phyloP scores from a whole-genome alignment of 305 asterid genomes.

The Solanum hybrid region DNA sequence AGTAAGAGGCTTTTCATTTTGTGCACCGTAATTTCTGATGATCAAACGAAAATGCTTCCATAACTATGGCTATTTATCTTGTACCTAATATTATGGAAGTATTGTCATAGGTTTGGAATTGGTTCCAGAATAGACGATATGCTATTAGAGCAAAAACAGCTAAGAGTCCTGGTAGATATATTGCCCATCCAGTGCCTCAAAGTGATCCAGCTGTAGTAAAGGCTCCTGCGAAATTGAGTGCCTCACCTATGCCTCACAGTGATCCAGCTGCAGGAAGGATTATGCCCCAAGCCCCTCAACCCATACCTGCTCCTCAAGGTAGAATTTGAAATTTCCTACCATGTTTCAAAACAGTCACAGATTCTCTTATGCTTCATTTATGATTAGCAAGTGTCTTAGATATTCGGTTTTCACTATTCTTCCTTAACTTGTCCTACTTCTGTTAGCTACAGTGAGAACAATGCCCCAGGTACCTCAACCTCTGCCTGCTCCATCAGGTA shows the following conservation, averaged over 20 bases:
- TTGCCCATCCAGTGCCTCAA: slow-evolving; percentile 30
- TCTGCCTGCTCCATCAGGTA: slow-evolving; percentile 58
- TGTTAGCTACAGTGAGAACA: slow-evolving; percentile 39
- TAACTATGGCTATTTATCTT: neutral
- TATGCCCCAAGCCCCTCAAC: slow-evolving; percentile 50
- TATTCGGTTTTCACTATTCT: neutral
- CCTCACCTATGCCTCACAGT: slow-evolving; percentile 38
- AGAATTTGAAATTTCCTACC: neutral
- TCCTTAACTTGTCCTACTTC: slow-evolving; percentile 12
- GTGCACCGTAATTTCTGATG: neutral
- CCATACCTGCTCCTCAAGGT: slow-evolving; percentile 45
- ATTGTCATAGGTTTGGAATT: slow-evolving; percentile 72
- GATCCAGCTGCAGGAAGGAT: slow-evolving; percentile 42
- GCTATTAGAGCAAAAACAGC: slow-evolving; percentile 80
- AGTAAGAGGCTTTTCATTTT: slow-evolving; percentile 27
- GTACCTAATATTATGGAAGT: neutral
- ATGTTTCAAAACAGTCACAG: neutral
- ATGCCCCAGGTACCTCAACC: slow-evolving; percentile 53
- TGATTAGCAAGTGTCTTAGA: neutral
- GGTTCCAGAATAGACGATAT: slow-evolving; percentile 97
- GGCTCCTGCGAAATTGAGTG: slow-evolving; percentile 36
- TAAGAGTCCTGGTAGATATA: slow-evolving; percentile 42
- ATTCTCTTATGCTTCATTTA: neutral
- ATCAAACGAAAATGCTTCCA: neutral
- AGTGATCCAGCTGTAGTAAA: slow-evolving; percentile 44